Evolutionary conservation across 306 rosid species (phyloP), one percentile per base, ranked within the genome.

Genomic region (Begonia peltatifolia): DNA sequence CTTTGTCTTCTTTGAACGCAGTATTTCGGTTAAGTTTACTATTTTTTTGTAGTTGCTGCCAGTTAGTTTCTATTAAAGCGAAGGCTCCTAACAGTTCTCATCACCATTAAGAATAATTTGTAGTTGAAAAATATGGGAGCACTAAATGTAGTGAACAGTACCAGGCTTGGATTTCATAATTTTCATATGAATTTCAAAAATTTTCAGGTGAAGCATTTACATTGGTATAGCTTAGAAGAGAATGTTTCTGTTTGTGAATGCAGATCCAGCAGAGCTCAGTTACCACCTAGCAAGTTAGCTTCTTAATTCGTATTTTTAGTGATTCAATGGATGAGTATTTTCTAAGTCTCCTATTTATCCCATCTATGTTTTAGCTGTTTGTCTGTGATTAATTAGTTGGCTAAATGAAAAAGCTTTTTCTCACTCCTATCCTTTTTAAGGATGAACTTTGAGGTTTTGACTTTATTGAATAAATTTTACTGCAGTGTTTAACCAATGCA

Each of bases 211-310:
- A 89, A 76, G 77, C 95, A 89, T 76, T 67, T 89, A 95, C 95
- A 84, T 62, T 89, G 97, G 97, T 89, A 82, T 73, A 68, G 65
- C 15, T 42, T 80, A 13, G 78, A 78, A 58, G 85, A 89, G 17
- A 51, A 76, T 47, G 83, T 82, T 68, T 89, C 94, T 60, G 70
- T 78, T 43, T 89, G 97, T 46, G 97, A 89, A 62, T 89, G 97
- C 64, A 76, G 95, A 76, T 89, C 95, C 83, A 82, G 87, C 7
- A 83, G 94, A 68, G 97, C 97, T 38, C 63, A 73, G 50, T 84
- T 89, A 64, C 97, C 90, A 12, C 90, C 97, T 59, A 89, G 95
- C 95, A 84, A 76, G 97, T 89, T 79, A 80, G 78, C 64, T 65
- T 51, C 60, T 14, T 44, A 12, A 5, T 5, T 7, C 9, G 3